Conservation (phyloP, 2,329 filamentous ascomycete genomes). For the Ophiosphaerella herpotricha region DNA sequence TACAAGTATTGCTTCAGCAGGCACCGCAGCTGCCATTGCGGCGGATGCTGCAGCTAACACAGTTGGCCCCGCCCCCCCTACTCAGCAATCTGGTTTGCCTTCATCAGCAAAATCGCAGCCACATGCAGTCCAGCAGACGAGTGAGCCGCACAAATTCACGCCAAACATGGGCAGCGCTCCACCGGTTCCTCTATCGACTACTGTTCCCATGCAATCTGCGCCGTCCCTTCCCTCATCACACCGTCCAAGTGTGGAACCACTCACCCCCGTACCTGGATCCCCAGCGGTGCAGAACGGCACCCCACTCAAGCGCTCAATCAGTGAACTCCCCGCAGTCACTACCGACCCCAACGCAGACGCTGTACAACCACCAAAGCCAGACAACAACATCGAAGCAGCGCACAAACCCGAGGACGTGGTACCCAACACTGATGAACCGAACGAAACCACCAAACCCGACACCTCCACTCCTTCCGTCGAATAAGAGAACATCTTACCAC, state of each 20-base stretch:
- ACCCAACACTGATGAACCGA: neutral
- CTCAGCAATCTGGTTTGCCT: conserved; percentile 5
- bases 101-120: conserved; percentile 5
- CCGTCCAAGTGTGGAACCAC: conserved; percentile 43
- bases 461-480: too few species aligned
- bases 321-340: conserved; percentile 19
- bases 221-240: conserved; percentile 20
- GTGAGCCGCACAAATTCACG: conserved; percentile 32
- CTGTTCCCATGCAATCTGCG: conserved; percentile 13
- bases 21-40: conserved; percentile 40
- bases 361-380: conserved; percentile 11
- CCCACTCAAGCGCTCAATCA: conserved; percentile 21
- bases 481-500: too few species aligned
- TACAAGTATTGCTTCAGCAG: conserved; percentile 26
- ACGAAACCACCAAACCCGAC: too few species aligned
- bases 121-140: conserved; percentile 5
- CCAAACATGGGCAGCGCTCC: conserved; percentile 32
- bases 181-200: conserved; percentile 7
- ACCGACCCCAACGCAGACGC: conserved; percentile 10
- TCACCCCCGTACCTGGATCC: conserved; percentile 43
- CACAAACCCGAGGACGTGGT: neutral
- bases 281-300: conserved; percentile 36
- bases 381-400: neutral
- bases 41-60: conserved; percentile 35
- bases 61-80: conserved; percentile 5